phyloP scores from a whole-genome alignment of 2,329 filamentous ascomycete species.

The Fonsecaea pugnacius region DNA sequence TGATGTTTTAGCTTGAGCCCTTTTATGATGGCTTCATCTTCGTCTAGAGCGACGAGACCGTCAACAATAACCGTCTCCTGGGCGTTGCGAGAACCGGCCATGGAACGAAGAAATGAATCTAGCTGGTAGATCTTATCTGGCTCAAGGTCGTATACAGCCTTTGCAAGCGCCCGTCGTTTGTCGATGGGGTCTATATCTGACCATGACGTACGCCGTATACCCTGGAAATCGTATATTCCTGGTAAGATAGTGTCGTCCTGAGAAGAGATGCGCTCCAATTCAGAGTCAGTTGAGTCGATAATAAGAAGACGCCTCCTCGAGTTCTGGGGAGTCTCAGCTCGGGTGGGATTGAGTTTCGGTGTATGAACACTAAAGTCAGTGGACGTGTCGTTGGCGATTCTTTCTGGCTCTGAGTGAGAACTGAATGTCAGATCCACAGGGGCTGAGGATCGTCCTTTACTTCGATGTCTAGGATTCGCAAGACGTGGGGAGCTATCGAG shows the following conservation, averaged over 20 bases:
- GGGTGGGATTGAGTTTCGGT: slow-evolving; percentile 43
- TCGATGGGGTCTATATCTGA: slow-evolving; percentile 47
- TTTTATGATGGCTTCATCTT: slow-evolving; percentile 8
- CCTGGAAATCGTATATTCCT: slow-evolving; percentile 37
- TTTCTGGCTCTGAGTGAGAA: slow-evolving; percentile 9
- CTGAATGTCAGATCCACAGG: slow-evolving; percentile 42
- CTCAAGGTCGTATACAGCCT: slow-evolving; percentile 28
- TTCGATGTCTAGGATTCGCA: slow-evolving; percentile 21
- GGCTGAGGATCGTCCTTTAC: slow-evolving; percentile 15
- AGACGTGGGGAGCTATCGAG: slow-evolving; percentile 23
- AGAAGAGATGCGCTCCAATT: not conserved
- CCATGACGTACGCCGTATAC: slow-evolving; percentile 44
- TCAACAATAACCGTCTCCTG: slow-evolving; percentile 16
- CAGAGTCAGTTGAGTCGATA: not conserved
- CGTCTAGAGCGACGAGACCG: slow-evolving; percentile 13
- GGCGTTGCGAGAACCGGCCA: not conserved
- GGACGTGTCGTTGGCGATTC: slow-evolving; percentile 18
- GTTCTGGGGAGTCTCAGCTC: slow-evolving; percentile 14
- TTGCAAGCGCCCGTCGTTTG: slow-evolving; percentile 43
- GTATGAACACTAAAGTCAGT: slow-evolving; percentile 42
- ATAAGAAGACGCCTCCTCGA: not conserved
- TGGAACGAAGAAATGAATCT: slow-evolving; percentile 8
- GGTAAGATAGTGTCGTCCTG: slow-evolving; percentile 23
- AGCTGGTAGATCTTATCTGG: slow-evolving; percentile 1
- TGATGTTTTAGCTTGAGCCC: slow-evolving; percentile 11